Evolutionary conservation across 1,284 basidiomycete genomes (phyloP).

Genomic region (Ceratobasidium sp.): DNA sequence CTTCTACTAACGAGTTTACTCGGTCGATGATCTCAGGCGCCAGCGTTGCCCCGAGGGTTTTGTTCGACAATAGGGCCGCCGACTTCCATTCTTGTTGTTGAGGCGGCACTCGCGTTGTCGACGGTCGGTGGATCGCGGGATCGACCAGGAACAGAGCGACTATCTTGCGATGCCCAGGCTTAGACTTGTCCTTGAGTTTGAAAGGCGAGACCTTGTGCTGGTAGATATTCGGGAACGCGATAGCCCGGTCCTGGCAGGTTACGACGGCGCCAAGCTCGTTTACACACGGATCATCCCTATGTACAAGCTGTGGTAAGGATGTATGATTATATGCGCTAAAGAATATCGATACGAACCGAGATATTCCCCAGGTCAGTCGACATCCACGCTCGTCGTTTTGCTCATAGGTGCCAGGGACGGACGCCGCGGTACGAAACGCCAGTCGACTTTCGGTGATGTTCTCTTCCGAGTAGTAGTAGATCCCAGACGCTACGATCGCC

Average conservation of each 20-base stretch:
- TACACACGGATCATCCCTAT: slow-evolving; percentile 37
- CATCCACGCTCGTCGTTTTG: slow-evolving; percentile 24
- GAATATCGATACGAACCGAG: not conserved
- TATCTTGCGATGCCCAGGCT: slow-evolving; percentile 65
- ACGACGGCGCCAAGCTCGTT: slow-evolving; percentile 58
- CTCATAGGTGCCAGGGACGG: not conserved
- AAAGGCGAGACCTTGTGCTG: slow-evolving; percentile 64
- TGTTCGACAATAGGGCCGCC: slow-evolving; percentile 46
- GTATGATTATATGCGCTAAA: not conserved
- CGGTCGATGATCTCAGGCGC: too few relatives aligned
- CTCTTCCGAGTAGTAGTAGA: slow-evolving; percentile 33
- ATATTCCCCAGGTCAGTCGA: slow-evolving; percentile 22
- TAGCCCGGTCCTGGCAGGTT: slow-evolving; percentile 58
- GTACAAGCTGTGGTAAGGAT: not conserved
- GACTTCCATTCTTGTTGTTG: slow-evolving; percentile 61
- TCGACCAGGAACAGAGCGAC: slow-evolving; percentile 67
- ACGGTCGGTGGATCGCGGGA: slow-evolving; percentile 61
- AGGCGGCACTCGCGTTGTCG: slow-evolving; percentile 62
- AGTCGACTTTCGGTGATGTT: slow-evolving; percentile 39
- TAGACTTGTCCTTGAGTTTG: slow-evolving; percentile 60
- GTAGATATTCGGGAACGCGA: slow-evolving; percentile 64
- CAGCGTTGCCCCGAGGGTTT: too few relatives aligned
- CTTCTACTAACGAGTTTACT: too few relatives aligned
- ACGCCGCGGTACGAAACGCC: slow-evolving; percentile 31
- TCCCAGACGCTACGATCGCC: too few relatives aligned